Evolutionary conservation across 202 grass and related monocot genomes (phyloP).

Genomic region (Zizania palustris): DNA sequence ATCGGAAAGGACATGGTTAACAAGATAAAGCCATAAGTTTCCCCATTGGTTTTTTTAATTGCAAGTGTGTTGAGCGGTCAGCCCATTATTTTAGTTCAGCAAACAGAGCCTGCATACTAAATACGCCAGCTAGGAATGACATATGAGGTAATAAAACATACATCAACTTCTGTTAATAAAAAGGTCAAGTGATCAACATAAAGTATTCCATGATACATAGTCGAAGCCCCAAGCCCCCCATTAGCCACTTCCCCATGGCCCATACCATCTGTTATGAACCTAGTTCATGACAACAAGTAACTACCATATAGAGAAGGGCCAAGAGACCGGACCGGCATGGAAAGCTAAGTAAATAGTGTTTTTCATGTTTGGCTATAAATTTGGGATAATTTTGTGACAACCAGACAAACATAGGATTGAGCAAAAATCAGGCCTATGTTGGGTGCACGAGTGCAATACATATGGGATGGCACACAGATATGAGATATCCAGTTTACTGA

Average conservation of each 20-base stretch:
- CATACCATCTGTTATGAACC: not conserved
- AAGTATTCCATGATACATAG: not conserved
- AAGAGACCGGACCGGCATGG: not conserved
- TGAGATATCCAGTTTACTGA: too few species aligned
- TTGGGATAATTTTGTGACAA: not conserved
- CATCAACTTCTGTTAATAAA: not conserved
- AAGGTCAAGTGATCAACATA: not conserved
- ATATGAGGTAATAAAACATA: constrained; percentile 18
- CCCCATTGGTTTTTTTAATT: constrained; percentile 15
- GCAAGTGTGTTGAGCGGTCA: not conserved
- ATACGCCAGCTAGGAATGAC: not conserved
- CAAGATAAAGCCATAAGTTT: constrained; percentile 26
- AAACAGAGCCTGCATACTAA: constrained; percentile 8
- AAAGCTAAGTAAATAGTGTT: too few species aligned
- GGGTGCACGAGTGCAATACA: too few species aligned
- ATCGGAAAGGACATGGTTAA: constrained; percentile 36
- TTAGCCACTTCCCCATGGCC: not conserved
- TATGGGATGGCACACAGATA: too few species aligned
- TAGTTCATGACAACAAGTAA: not conserved
- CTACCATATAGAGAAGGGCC: not conserved
- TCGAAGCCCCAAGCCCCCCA: not conserved
- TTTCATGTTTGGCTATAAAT: not conserved
- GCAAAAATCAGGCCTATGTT: too few species aligned
- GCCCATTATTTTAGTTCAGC: not conserved
- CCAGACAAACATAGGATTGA: too few species aligned